A percentile compares a stretch with the other conserved stretches of the same genome.
Conservation (phyloP, 164 flowering plant species). For the Vitis riparia region DNA sequence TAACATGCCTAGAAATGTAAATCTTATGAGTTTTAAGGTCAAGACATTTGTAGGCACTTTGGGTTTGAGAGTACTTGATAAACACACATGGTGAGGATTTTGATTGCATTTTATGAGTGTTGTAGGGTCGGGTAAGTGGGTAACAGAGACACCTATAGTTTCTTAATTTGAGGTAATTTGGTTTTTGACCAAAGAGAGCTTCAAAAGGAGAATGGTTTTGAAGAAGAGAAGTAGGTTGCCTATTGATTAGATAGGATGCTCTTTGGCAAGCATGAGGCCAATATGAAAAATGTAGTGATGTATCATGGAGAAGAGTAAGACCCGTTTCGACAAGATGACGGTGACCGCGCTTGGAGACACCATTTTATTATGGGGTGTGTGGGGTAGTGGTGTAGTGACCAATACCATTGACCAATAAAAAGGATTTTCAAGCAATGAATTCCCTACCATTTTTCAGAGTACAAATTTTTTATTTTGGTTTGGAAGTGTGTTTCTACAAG, state of each 20-base stretch:
- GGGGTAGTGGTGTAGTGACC: not conserved
- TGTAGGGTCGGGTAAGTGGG: not conserved
- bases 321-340: not conserved
- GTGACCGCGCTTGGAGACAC: not conserved
- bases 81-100: not conserved
- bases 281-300: not conserved
- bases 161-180: too few relatives aligned
- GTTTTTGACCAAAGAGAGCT: not conserved
- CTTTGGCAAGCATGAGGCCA: too few relatives aligned
- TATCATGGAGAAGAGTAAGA: not conserved
- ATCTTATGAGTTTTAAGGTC: not conserved
- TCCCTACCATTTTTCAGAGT: too few relatives aligned
- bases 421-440: too few relatives aligned
- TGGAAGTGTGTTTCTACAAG: not conserved
- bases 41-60: constrained; percentile 1
- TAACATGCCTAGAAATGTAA: not conserved
- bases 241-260: not conserved
- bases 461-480: not conserved
- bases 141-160: too few relatives aligned
- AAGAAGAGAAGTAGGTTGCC: not conserved
- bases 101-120: not conserved
- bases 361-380: not conserved
- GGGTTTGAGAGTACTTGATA: not conserved
- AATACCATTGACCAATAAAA: too few relatives aligned
- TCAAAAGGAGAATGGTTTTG: not conserved